Base-by-base conservation (phyloP, 106 monocot species). In the Dioscorea zingiberensis region DNA sequence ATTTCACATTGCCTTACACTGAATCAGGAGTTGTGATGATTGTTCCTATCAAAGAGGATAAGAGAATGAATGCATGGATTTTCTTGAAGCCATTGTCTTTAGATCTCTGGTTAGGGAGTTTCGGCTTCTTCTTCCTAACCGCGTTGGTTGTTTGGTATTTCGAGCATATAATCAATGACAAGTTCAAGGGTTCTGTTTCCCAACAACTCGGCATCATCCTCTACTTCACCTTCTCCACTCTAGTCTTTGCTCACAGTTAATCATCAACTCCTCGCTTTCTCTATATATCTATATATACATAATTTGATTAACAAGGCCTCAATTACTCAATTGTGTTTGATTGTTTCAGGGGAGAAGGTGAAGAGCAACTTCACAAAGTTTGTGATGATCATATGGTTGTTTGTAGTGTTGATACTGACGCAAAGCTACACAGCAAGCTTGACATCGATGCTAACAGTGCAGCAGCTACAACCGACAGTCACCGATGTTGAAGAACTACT, bases 191-290 rank as follows among this genome's bases (percentile, higher is more conserved):
- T 1, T 49, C 80, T 0, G 54, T 62, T 1, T 44, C 54, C 6
- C 62, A 81, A 48, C 74, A 81, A 48, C 54, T 81, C 29, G 81
- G 78, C 51, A 48, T 59, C 16, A 75, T 66, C 19, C 78, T 81
- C 67, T 86, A 77, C 78, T 85, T 71, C 56, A 55, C 78, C 32
- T 86, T 81, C 71, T 78, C 75, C 44, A 86, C 85, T 1, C 72
- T 86, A 8, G 78, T 85, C 57, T 81, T 71, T 47, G 75, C 80
- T 0, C 80, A 80, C 54, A 85, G 84, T 84, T 72, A 21, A 60
- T 55, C 56, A n/a, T 19, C 11, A 0, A 28, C 15, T n/a, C 16
- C 21, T 25, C 4, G 4, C 51, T 18, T 15, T 9, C 51, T 38
- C 38, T 38, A 10, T 18, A 13, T 51, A 16, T 51, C 4, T 51